Evolutionary conservation across 805 yeast species (phyloP), one percentile per base, ranked within the genome.

Genomic region (Candida hungchunana): DNA sequence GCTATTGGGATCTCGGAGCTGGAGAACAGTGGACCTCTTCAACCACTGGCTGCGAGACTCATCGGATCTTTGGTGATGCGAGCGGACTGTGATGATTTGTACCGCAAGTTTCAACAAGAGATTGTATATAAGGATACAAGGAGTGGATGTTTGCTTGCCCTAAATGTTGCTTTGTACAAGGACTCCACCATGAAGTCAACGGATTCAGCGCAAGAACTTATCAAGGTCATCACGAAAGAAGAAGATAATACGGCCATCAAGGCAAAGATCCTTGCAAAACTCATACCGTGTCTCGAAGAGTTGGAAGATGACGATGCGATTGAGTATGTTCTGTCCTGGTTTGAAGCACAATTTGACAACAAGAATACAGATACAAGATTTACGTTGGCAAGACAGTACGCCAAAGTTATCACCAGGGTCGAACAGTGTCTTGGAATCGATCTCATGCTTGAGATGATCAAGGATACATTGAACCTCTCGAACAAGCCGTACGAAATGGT

Each of bases 301-400:
- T 34, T 40, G 11, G 47, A 43, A 27, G 44, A 39, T 12, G 11
- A 34, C 21, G 51, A 48, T 16, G 32, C 39, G 0, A 65, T 77
- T 5, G 81, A 78, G 26, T 62, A 55, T 4, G 67, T 79, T 3
- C 50, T 84, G 3, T 66, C 69, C 23, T 63, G 67, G 50, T 60
- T 78, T 27, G 43, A 79, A 5, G 46, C 57, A 4, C 60, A 66
- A 26, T 57, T 77, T 37, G 62, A 63, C n/a, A 59, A 69, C 30
- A 59, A 56, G 23, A 83, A 75, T 35, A 74, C 83, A 0, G 59
- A 63, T 3, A 69, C 81, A 3, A 60, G 96, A 35, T 79, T 79
- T 43, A 63, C 76, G 1, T 62, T 80, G 22, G 83, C 96, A 1
- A 82, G 81, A 52, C 76, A 79, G 17, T 55, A 82, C 18, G 73